A percentile compares a stretch with the other conserved stretches of the same genome.
phyloP scores from a whole-genome alignment of 345 rosid genomes.

The Bruguiera parviflora region DNA sequence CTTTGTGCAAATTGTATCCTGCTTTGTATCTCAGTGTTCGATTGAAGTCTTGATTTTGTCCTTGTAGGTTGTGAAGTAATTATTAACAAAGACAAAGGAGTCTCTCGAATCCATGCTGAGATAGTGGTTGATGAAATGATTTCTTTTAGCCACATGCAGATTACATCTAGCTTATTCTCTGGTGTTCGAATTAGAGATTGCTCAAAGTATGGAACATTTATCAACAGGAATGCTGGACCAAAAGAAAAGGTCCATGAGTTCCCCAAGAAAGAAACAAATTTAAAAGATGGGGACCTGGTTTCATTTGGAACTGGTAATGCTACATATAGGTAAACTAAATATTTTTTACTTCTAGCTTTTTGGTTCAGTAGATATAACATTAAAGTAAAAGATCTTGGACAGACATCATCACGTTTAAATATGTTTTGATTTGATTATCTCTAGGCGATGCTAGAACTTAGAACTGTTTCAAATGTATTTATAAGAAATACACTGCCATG shows the following conservation, averaged over 20 bases:
- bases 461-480: too few relatives aligned
- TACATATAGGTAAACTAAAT: constrained; percentile 52
- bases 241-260: constrained; percentile 63
- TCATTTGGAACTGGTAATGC: constrained; percentile 87
- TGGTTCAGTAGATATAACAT: not conserved
- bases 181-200: constrained; percentile 60
- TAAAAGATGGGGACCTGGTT: constrained; percentile 67
- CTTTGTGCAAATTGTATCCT: too few relatives aligned
- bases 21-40: too few relatives aligned
- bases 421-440: not conserved
- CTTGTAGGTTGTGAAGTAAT: constrained; percentile 78
- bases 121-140: constrained; percentile 55
- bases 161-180: constrained; percentile 26
- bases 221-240: constrained; percentile 42
- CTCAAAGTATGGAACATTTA: constrained; percentile 86
- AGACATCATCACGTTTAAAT: not conserved
- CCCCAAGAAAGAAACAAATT: constrained; percentile 51
- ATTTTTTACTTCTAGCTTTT: not conserved
- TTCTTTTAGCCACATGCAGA: constrained; percentile 20
- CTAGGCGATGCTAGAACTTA: too few relatives aligned
- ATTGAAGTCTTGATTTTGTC: too few relatives aligned
- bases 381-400: not conserved
- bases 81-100: constrained; percentile 78
- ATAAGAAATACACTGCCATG: not conserved
- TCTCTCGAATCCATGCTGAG: constrained; percentile 84